These are phyloP conservation scores for Trichoderma reesei DNA, from an alignment of 495 filamentous ascomycete genomes.

Conservation along the genomic window DNA sequence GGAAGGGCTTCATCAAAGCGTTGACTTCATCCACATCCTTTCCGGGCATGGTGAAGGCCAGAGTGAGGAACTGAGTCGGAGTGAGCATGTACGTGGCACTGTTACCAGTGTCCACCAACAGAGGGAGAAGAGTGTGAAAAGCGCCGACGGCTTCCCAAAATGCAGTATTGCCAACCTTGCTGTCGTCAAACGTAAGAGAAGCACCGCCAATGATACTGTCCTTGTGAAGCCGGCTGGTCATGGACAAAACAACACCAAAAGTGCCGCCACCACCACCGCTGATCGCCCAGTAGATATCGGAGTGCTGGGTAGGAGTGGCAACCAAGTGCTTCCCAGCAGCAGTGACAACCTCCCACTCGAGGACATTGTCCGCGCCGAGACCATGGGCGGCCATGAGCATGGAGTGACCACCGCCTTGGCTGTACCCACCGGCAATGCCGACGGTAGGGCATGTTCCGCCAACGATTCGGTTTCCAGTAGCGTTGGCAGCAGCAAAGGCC, in stretches of 20 bases:
- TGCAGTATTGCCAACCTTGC: too few species aligned
- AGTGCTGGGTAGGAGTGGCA: conserved; percentile 34
- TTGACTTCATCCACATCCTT: too few species aligned
- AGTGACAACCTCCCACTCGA: conserved; percentile 50
- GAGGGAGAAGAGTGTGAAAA: conserved; percentile 25
- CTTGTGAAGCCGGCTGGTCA: conserved; percentile 32
- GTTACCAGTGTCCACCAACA: conserved; percentile 7
- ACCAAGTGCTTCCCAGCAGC: conserved; percentile 32
- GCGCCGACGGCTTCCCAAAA: conserved; percentile 15
- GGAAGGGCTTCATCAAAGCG: too few species aligned
- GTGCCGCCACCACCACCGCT: conserved; percentile 44
- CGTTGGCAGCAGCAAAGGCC: conserved; percentile 30
- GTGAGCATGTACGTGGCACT: background rate
- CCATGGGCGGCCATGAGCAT: conserved; percentile 42
- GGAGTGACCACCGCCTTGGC: conserved; percentile 52
- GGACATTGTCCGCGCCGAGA: conserved; percentile 47
- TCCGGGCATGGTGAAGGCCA: background rate
- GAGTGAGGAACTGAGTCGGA: background rate
- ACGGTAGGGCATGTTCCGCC: conserved; percentile 40
- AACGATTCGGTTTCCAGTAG: conserved; percentile 32
- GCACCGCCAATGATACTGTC: conserved; percentile 17
- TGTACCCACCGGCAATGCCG: conserved; percentile 39
- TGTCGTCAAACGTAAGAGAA: too few species aligned
- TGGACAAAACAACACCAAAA: conserved; percentile 41
- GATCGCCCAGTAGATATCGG: conserved; percentile 52